Evolutionary conservation across 352 stramenopile genomes (phyloP).

Genomic region (Globisporangium spiculum): DNA sequence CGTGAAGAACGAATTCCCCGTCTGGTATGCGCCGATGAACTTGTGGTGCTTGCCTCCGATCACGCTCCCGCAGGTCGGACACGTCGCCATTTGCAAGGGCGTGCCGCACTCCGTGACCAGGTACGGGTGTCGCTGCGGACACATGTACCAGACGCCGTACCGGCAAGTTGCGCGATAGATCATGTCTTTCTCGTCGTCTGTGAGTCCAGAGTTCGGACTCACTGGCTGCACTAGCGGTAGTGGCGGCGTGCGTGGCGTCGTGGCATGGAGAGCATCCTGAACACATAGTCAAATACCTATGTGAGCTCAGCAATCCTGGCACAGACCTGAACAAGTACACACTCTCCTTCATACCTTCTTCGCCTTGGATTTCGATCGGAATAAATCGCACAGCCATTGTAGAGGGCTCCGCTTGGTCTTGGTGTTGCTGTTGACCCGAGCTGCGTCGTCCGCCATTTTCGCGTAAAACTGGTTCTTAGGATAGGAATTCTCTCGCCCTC

Average conservation of each 20-base stretch:
- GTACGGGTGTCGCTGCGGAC: slow-evolving; percentile 28
- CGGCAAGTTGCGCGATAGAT: slow-evolving; percentile 18
- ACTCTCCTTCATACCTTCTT: not conserved
- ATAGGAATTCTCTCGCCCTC: not conserved
- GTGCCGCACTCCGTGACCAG: slow-evolving; percentile 31
- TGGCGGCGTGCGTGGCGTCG: slow-evolving; percentile 9
- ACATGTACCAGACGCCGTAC: slow-evolving; percentile 28
- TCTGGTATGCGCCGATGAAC: slow-evolving; percentile 1
- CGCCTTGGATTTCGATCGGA: slow-evolving; percentile 2
- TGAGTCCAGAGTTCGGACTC: slow-evolving; percentile 25
- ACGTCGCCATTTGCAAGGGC: slow-evolving; percentile 19
- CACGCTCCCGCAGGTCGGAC: slow-evolving; percentile 22
- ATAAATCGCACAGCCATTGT: slow-evolving; percentile 5
- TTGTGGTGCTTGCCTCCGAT: slow-evolving; percentile 27
- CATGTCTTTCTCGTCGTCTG: slow-evolving; percentile 29
- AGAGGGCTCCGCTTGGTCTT: not conserved
- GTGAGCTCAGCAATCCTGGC: not conserved
- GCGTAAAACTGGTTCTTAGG: not conserved
- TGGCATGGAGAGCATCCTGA: not conserved
- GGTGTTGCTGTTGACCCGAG: not conserved
- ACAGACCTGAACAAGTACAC: not conserved
- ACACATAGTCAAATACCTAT: not conserved
- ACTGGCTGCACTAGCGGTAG: not conserved
- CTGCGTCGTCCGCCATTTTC: not conserved
- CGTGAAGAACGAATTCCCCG: slow-evolving; percentile 20